Base-by-base conservation (phyloP, 179 eudicot species). In the Beta corolliflora region DNA sequence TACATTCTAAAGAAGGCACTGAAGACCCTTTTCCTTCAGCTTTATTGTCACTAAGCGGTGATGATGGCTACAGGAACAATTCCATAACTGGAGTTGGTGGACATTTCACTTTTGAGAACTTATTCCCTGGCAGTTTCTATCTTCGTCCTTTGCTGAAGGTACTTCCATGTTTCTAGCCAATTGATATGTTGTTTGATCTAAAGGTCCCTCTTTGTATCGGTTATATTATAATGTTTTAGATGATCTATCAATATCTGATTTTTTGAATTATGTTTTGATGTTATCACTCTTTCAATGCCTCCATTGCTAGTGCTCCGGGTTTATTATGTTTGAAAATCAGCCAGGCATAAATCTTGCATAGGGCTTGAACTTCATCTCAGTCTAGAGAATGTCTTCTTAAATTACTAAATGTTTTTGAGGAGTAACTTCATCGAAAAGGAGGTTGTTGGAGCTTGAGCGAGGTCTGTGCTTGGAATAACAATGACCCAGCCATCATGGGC, bases 81-180 rank as follows among this genome's bases (percentile, higher is more conserved):
- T 88, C 99, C 21, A 87, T 96, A 21, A 81, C 97, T 68, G 92
- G 90, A 80, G 89, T 88, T 84, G 98, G 99, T 83, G 99, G 99
- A 79, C 82, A 58, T 75, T 96, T 91, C 76, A 77, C 79, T 12
- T 96, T 94, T 76, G 91, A 86, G 80, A 88, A 89, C 85, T 87
- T 96, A 65, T 96, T 94, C 85, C 99, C 98, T 70, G 99, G 98
- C 82, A 96, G 97, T 83, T 96, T 96, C 88, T 96, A 96, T 83
- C 96, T 96, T 73, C 97, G 99, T 50, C 99, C 99, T 84, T 83
- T 96, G 72, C 88, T 96, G 25, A 94, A 96, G 98, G 98, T 94
- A 90, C 73, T 83, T 61, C 31, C 72, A 77, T 44, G 78, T 58
- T 56, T 45, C 7, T 45, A 63, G 70, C 36, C 48, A 58, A 63